Evolutionary conservation across 164 flowering plant genomes (phyloP).

Genomic region (Vitis amurensis): DNA sequence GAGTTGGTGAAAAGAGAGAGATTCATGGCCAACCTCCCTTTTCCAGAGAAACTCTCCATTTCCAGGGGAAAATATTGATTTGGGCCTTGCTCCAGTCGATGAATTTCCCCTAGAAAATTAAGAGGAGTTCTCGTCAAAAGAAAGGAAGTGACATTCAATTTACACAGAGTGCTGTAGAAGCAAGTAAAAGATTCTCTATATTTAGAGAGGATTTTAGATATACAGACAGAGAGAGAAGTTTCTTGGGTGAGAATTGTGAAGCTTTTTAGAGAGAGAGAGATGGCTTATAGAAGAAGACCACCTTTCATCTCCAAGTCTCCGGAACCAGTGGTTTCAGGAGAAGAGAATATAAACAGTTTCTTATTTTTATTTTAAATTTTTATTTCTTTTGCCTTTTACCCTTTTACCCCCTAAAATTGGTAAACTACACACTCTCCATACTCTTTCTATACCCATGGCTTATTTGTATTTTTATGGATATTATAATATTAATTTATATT

Average conservation of each 20-base stretch:
- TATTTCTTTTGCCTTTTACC: too few relatives aligned
- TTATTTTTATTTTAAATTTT: not conserved
- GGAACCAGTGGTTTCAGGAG: not conserved
- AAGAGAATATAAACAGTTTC: slow-evolving; percentile 12
- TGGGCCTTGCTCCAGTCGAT: too few relatives aligned
- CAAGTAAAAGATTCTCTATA: not conserved
- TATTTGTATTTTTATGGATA: too few relatives aligned
- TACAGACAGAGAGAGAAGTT: not conserved
- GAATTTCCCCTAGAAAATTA: not conserved
- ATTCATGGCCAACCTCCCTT: slow-evolving; percentile 21
- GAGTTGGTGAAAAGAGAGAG: slow-evolving; percentile 31
- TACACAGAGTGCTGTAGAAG: not conserved
- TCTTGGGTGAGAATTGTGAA: not conserved
- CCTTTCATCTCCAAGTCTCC: slow-evolving; percentile 11
- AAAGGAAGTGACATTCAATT: not conserved
- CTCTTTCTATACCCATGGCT: too few relatives aligned
- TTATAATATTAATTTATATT: too few relatives aligned
- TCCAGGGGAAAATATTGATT: not conserved
- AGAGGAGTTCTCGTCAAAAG: not conserved
- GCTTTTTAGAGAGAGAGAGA: slow-evolving; percentile 6
- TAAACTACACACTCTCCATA: too few relatives aligned
- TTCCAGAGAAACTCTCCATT: slow-evolving; percentile 15
- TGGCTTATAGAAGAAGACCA: slow-evolving; percentile 2
- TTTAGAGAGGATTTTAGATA: not conserved
- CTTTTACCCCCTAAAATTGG: too few relatives aligned